Conservation (phyloP, 805 yeast genomes). For the Scheffersomyces coipomensis region DNA sequence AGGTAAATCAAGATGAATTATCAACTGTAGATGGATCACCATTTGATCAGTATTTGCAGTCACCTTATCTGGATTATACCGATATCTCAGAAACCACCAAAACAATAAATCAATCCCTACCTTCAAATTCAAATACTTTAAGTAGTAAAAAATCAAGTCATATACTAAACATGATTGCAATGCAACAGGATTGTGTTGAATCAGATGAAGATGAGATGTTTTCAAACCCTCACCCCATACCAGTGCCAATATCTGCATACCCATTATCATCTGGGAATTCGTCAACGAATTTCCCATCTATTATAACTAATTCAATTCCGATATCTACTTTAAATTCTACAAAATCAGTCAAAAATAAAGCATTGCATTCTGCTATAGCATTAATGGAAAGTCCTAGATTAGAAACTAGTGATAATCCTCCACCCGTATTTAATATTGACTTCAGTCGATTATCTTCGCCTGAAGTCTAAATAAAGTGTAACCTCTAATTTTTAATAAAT, state of each 20-base stretch:
- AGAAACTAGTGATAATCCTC: background rate
- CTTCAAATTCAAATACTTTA: background rate
- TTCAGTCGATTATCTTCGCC: too few relatives aligned
- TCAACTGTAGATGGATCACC: too few relatives aligned
- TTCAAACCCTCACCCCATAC: background rate
- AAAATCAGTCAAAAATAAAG: background rate
- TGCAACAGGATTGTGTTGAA: slow-evolving; percentile 38
- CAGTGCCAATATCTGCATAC: too few relatives aligned
- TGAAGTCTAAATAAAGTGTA: too few relatives aligned
- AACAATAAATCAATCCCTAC: background rate
- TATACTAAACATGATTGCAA: slow-evolving; percentile 29
- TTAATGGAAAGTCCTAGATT: slow-evolving; percentile 1
- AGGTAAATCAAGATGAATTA: background rate
- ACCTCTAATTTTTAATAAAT: too few relatives aligned
- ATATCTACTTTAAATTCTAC: background rate
- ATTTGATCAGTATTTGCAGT: background rate
- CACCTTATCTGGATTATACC: background rate
- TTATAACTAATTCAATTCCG: background rate
- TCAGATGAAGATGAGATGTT: slow-evolving; percentile 8
- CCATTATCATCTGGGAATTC: too few relatives aligned
- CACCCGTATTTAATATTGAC: too few relatives aligned
- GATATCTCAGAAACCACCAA: background rate
- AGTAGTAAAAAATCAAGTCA: slow-evolving; percentile 9
- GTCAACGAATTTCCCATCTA: too few relatives aligned
- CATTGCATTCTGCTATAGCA: background rate